phyloP scores from a whole-genome alignment of 345 rosid genomes.

The Zanthoxylum bungeanum region DNA sequence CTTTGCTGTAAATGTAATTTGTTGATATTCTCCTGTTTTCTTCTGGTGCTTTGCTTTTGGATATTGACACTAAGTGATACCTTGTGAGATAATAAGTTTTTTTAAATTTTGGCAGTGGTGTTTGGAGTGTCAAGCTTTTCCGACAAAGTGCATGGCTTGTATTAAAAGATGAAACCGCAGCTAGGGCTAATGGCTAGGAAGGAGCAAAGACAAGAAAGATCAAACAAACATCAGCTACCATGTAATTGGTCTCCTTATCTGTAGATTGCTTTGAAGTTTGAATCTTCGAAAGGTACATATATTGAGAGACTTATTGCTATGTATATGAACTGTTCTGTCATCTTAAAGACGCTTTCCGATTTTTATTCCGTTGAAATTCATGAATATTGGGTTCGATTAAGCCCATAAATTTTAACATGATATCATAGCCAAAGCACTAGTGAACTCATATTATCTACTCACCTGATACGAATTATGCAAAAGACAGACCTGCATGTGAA shows the following conservation, averaged over 20 bases:
- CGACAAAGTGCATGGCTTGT: slow-evolving; percentile 3
- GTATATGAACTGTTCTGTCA: background rate
- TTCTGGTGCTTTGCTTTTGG: background rate
- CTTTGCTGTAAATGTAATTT: slow-evolving; percentile 29
- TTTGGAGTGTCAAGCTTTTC: slow-evolving; percentile 15
- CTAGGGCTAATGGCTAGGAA: background rate
- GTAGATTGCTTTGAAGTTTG: background rate
- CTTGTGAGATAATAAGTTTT: background rate
- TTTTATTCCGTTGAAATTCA: too few relatives aligned
- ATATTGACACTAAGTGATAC: background rate
- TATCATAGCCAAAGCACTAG: too few relatives aligned
- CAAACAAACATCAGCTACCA: background rate
- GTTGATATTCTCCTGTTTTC: slow-evolving; percentile 23
- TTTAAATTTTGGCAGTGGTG: slow-evolving; percentile 10
- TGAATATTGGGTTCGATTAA: too few relatives aligned
- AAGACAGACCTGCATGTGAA: too few relatives aligned
- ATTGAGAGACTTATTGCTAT: background rate
- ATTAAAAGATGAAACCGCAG: background rate
- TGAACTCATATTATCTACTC: too few relatives aligned
- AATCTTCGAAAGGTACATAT: background rate
- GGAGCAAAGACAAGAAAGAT: background rate
- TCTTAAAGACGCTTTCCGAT: background rate
- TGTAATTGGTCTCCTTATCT: background rate
- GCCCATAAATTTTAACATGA: too few relatives aligned
- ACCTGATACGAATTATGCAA: too few relatives aligned